Evolutionary conservation across 2,329 filamentous ascomycete species (phyloP), one percentile per base, ranked within the genome.

Genomic region (Sporothrix variecibatus): DNA sequence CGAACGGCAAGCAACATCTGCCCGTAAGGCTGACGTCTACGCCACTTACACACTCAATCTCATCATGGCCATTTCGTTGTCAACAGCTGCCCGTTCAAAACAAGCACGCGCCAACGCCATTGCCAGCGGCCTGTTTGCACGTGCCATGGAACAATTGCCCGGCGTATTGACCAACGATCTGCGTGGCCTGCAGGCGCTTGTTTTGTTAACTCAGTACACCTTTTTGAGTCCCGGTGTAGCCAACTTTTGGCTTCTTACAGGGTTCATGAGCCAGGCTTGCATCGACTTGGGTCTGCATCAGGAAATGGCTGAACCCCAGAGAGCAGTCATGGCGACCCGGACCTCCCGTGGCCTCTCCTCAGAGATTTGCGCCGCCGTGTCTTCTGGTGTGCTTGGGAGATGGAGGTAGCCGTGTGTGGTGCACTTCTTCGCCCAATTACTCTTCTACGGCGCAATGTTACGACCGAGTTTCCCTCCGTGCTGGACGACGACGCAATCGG

Each of bases 331-430:
- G 12, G n/a, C 60, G 7, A 64, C 20, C 34, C 60, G 31, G 31
- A 26, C 8, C 20, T 64, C 3, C 60, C 60, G 0, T 64, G 60
- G 58, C 34, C 60, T 9, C 85, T 84, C 28, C 85, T 94, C 1
- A 88, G 93, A 74, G 93, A 97, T 73, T 86, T 95, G 81, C 87
- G 93, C n/a, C 95, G 95, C 82, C 87, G 94, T 23, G 86, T 91
- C 0, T 96, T 93, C 85, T 96, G 93, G 92, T 87, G 87, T 7
- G 86, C 71, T 11, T 67, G 60, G 46, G 71, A 72, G 60, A 72
- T 72, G 71, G 71, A 72, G 34, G 62, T 72, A n/a, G 71, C 71
- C n/a, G 71, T 72, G 12, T 72, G 71, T 26, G 71, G 71, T 7
- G 71, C 71, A 23, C 49, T 72, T 15, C 49, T 72, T n/a, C 71